Evolutionary conservation across 306 rosid species (phyloP), one percentile per base, ranked within the genome.

Genomic region (Luffa acutangula): DNA sequence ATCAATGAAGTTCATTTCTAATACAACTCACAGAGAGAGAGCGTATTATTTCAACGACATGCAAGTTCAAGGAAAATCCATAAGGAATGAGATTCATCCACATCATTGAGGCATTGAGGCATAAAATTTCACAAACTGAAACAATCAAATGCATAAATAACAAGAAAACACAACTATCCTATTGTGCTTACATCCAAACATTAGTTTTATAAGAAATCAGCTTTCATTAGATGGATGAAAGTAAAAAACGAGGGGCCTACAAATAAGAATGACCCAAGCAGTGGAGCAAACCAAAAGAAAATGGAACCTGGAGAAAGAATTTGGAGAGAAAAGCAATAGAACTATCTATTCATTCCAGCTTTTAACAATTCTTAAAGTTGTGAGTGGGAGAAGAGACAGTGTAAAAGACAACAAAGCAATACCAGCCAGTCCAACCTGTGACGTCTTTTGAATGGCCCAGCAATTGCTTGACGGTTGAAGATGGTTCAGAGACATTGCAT

Each of bases 371-470:
- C 77, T 72, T 42, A 25, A 41, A 21, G 52, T 73, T 31, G 34
- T 34, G 11, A 74, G 41, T 25, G 34, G 46, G 21, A 75, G 78
- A 52, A 75, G 34, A 80, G 72, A 79, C 75, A 20, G 41, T 83
- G 65, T 75, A 83, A 81, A 82, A 85, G 84, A 87, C 71, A 70
- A 78, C 60, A 81, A 86, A 91, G 67, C 84, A 86, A 80, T 82
- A 87, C 83, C 89, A 85, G 82, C 77, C 36, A 80, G 83, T 91
- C 93, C 89, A 85, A 95, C 98, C 98, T 95, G 98, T 91, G 75
- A 95, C 93, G 82, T 95, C 97, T 89, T 92, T 92, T 80, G 96
- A 86, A 83, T 95, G 98, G 59, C 98, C 98, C 48, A 81, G 51
- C 82, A 95, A 86, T 66, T 89, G 92, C 85, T 85, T 92, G 83